Base-by-base conservation (phyloP, 192 early-diverging fungal species). In the Globomyces pollinis-pini region DNA sequence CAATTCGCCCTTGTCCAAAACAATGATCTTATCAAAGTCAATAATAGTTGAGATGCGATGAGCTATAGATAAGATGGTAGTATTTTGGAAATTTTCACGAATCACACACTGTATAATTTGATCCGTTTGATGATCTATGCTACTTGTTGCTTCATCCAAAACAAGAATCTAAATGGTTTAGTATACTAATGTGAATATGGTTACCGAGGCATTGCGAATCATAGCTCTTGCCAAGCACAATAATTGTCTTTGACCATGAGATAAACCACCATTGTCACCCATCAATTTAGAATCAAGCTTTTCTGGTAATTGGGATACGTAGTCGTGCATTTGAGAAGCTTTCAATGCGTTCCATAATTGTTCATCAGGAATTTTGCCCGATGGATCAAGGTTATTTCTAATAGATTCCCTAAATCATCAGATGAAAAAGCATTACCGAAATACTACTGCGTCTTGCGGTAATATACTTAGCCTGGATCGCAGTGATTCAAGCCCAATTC, bases 181-280 rank as follows among this genome's bases (percentile, higher is more conserved):
- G 39, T 6, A 89, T 65, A 9, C 88, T 73, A 44, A 90, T 79
- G 35, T n/a, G n/a, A n/a, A n/a, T n/a, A n/a, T n/a, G n/a, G n/a
- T n/a, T n/a, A n/a, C n/a, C n/a, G n/a, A 61, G 11, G 81, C 66
- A 52, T 78, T 73, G 4, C 77, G 59, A 15, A 90, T 61, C 51
- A 90, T 69, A 18, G 88, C 87, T 26, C 88, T 77, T 5, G 86
- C 85, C 50, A 90, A 74, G 62, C 88, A 90, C 35, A 90, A 61
- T 16, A 94, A 68, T 64, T 94, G 92, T 8, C 86, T 74, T 63
- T 94, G 86, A 23, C 92, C 91, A 39, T 87, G 77, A 28, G 75
- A 80, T 61, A 57, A 21, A 36, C 58, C 60, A 9, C 74, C 70
- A 54, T 88, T 88, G 72, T 94, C 91, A 44, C 73, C 81, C 20